Percentiles rank a stretch among this genome's conserved stretches.
These are phyloP conservation scores for Scheffersomyces coipomensis DNA, from an alignment of 805 yeast genomes.

Conservation along the genomic window DNA sequence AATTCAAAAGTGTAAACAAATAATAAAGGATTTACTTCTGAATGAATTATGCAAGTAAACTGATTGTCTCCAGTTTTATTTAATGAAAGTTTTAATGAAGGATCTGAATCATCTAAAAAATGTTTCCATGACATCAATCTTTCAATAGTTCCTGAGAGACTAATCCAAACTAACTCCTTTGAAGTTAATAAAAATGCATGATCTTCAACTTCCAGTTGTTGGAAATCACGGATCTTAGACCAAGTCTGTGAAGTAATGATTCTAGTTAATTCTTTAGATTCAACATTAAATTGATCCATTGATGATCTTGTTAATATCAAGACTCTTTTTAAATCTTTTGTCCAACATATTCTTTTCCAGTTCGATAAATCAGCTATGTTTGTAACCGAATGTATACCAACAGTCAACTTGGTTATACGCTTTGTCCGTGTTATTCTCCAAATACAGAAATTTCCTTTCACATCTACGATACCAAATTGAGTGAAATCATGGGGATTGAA, in stretches of 20 bases:
- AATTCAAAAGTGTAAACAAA: slow-evolving; percentile 31
- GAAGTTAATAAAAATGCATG: slow-evolving; percentile 61
- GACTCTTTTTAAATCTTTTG: slow-evolving; percentile 19
- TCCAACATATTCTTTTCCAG: slow-evolving; percentile 55
- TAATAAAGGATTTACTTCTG: slow-evolving; percentile 27
- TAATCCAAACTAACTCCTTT: slow-evolving; percentile 59
- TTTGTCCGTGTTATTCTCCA: slow-evolving; percentile 20
- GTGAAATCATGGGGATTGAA: slow-evolving; percentile 42
- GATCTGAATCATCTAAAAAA: slow-evolving; percentile 53
- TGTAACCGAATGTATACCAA: slow-evolving; percentile 14
- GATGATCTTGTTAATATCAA: slow-evolving; percentile 45
- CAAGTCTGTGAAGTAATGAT: slow-evolving; percentile 52
- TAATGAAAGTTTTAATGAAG: slow-evolving; percentile 44
- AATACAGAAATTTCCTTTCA: slow-evolving; percentile 51
- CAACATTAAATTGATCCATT: slow-evolving; percentile 27
- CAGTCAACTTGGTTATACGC: neutral
- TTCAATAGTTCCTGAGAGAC: slow-evolving; percentile 29
- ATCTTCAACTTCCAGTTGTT: slow-evolving; percentile 18
- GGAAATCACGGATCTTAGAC: slow-evolving; percentile 50
- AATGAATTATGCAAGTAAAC: slow-evolving; percentile 24
- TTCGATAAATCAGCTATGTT: slow-evolving; percentile 54
- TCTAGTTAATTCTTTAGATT: slow-evolving; percentile 15
- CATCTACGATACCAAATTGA: slow-evolving; percentile 46
- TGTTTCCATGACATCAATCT: slow-evolving; percentile 75
- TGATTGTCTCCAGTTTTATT: slow-evolving; percentile 16